These are phyloP conservation scores for Linnemannia elongata DNA, from an alignment of 192 early-diverging fungal species.

Conservation along the genomic window DNA sequence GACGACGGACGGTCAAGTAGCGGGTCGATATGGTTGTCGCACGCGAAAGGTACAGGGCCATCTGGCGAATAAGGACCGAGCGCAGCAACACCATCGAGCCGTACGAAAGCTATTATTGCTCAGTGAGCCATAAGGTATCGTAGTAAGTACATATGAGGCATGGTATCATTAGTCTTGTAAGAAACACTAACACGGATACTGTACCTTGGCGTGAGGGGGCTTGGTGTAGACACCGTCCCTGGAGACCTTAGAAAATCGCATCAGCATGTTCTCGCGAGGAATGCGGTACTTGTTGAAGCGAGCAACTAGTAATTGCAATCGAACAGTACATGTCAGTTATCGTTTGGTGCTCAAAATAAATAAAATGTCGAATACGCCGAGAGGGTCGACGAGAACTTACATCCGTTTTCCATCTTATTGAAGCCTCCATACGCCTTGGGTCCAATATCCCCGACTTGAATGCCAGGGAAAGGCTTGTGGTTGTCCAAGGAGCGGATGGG, in stretches of 20 bases:
- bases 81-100: constrained; percentile 77
- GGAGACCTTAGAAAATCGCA: constrained; percentile 70
- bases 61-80: constrained; percentile 68
- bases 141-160: background rate
- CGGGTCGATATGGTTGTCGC: constrained; percentile 66
- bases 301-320: constrained; percentile 29
- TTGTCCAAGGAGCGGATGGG: constrained; percentile 70
- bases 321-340: constrained; percentile 56
- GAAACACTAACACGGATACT: background rate
- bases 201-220: constrained; percentile 68
- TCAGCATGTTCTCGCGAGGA: constrained; percentile 72
- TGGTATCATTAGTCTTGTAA: background rate
- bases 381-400: constrained; percentile 10
- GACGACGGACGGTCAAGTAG: constrained; percentile 63
- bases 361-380: background rate
- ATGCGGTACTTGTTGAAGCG: constrained; percentile 84
- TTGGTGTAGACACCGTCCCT: constrained; percentile 68
- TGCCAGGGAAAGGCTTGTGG: constrained; percentile 71
- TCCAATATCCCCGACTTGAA: constrained; percentile 75
- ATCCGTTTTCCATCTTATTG: constrained; percentile 64
- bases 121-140: background rate
- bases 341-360: constrained; percentile 17
- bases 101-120: constrained; percentile 62
- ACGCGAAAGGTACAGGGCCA: constrained; percentile 58
- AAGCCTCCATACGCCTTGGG: constrained; percentile 70